Base-by-base conservation (phyloP, 345 rosid species). In the Citrus reticulata region DNA sequence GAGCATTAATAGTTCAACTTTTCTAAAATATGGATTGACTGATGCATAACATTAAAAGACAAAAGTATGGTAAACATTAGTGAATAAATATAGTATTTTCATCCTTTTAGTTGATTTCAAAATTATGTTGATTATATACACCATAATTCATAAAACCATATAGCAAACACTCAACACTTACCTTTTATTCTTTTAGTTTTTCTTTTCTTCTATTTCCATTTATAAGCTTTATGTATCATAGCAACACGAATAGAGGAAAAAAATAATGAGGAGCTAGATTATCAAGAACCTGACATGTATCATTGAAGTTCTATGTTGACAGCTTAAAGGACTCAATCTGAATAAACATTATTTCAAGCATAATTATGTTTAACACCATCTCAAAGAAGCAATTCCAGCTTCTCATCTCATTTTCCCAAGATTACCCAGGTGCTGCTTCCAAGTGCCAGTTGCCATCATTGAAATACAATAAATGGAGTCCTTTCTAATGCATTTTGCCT, bases 261-360 rank as follows among this genome's bases (percentile, higher is more conserved):
- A 63, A 16, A 3, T 30, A 0, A 7, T 14, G 17, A 29, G 68
- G 22, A 63, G 68, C 37, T 27, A 16, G 20, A 54, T 54, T 54
- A 54, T 54, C 58, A 54, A 54, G 7, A 54, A 54, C 58, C 7
- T 17, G 40, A 64, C 24, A 19, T 39, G 29, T 27, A 14, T n/a
- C 54, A 24, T 39, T 32, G 68, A 39, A 73, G 67, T 59, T 60
- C 54, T 73, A 73, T 62, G 68, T 73, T 39, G 65, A 58, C 24
- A n/a, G 54, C 54, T 58, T 58, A 35, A 17, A 73, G 29, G 25
- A 24, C 55, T 14, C 14, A 16, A 37, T 58, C 6, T 1, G 7
- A 27, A 22, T 9, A 3, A 3, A n/a, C 66, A 7, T 62, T 24
- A 30, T 29, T 46, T 49, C 39, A 63, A 27, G 34, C 2, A 16